Evolutionary conservation across 2,329 filamentous ascomycete species (phyloP).

Genomic region (Aspergillus amoenus): DNA sequence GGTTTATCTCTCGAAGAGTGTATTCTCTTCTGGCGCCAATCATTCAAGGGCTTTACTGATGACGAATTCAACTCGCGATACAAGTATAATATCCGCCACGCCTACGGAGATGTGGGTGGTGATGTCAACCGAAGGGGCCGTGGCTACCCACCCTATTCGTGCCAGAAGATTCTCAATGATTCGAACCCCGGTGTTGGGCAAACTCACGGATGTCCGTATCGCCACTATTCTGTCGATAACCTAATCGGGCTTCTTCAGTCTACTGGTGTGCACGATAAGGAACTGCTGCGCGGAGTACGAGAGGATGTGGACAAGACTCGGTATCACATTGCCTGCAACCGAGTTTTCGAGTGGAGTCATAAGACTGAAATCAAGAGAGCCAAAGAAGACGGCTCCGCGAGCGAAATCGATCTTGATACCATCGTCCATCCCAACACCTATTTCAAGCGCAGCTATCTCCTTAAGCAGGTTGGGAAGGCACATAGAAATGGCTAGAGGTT

Average conservation of each 20-base stretch:
- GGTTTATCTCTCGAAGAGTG: conserved; percentile 89
- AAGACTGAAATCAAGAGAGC: conserved; percentile 74
- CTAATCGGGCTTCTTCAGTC: conserved; percentile 71
- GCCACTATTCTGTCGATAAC: conserved; percentile 89
- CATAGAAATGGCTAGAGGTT: conserved; percentile 45
- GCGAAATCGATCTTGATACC: conserved; percentile 77
- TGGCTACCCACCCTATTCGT: conserved; percentile 88
- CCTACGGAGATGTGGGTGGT: conserved; percentile 91
- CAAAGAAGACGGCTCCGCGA: conserved; percentile 72
- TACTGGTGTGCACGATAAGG: conserved; percentile 75
- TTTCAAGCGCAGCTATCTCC: conserved; percentile 88
- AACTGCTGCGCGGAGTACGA: conserved; percentile 75
- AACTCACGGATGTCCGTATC: conserved; percentile 92
- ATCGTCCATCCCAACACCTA: conserved; percentile 98
- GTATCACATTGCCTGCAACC: conserved; percentile 93
- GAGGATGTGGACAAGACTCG: conserved; percentile 87
- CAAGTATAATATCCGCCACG: conserved; percentile 92
- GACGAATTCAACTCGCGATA: conserved; percentile 98
- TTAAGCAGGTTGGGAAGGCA: conserved; percentile 71
- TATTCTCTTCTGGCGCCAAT: conserved; percentile 84
- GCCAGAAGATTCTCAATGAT: conserved; percentile 92
- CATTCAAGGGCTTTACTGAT: conserved; percentile 84
- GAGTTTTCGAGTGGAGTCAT: conserved; percentile 88
- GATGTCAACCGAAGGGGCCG: conserved; percentile 82
- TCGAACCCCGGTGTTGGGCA: conserved; percentile 83